Base-by-base conservation (phyloP, 306 rosid species). In the Malus orientalis region DNA sequence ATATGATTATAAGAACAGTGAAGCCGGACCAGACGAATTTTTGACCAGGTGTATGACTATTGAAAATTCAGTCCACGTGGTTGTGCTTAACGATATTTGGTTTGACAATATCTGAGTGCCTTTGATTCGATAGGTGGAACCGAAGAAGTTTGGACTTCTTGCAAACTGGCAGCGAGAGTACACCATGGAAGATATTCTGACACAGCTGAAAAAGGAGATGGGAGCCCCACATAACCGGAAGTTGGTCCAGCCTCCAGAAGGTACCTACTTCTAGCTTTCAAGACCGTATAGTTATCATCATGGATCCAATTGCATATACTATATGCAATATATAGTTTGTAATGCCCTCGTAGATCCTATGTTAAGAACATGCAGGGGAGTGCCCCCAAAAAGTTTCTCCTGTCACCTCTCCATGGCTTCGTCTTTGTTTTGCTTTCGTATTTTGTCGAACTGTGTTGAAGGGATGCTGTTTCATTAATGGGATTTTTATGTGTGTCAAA, bases 151-250 rank as follows among this genome's bases (percentile, higher is more conserved):
- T 71, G 96, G 93, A 53, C 93, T 87, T 64, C 98, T 96, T 75
- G 92, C 93, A 59, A 96, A 93, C 74, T 96, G 99, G 99, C 97
- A 93, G 84, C 82, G 99, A 64, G 99, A 96, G 85, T 93, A 96
- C 90, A 88, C 93, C 61, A 96, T 96, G 99, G 99, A 96, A 89
- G 98, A 91, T 78, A 91, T 96, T 65, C 96, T 96, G 82, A 93
- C 98, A 44, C 98, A 96, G 89, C 91, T 96, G 96, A 96, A 96
- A 84, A 96, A 93, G 91, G 99, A 96, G 85, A 96, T 96, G 99
- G 93, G 96, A 0, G 87, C 96, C 38, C 88, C 98, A 4, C 98
- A 93, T 64, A 96, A 93, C 91, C 88, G 99, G 76, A 96, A 93
- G 94, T 92, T 96, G 80, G 99, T 96, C 71, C 99, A 96, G 87